phyloP scores from a whole-genome alignment of 768 basidiomycete genomes.

The Lactifluus rugatus region DNA sequence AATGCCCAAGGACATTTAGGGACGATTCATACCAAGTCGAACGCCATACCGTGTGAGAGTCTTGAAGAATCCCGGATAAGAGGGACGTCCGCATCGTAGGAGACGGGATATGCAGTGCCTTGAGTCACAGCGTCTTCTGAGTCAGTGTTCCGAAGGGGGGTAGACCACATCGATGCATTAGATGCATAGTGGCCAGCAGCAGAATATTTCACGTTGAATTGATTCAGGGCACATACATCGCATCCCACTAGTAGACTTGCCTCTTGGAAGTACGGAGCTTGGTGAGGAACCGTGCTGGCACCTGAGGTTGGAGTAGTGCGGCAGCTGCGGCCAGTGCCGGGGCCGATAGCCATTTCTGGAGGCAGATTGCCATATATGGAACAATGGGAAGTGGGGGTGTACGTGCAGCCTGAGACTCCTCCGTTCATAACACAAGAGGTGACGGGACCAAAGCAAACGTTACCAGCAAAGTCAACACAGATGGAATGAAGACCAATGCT shows the following conservation, averaged over 20 bases:
- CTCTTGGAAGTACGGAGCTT: not conserved
- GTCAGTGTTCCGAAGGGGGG: not conserved
- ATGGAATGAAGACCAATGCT: not conserved
- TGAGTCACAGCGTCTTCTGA: not conserved
- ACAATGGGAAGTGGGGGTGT: not conserved
- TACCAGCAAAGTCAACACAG: not conserved
- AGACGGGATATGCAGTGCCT: not conserved
- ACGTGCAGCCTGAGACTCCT: too few relatives aligned
- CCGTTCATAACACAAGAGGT: not conserved
- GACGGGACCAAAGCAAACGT: not conserved
- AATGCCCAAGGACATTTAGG: not conserved
- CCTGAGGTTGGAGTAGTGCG: not conserved
- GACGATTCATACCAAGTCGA: not conserved
- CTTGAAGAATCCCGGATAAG: not conserved
- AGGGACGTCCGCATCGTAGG: not conserved
- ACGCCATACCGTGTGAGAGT: not conserved
- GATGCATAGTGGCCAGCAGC: not conserved
- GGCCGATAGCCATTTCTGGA: not conserved
- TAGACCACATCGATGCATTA: not conserved
- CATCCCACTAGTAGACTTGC: not conserved
- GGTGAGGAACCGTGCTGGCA: not conserved
- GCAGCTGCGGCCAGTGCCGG: too few relatives aligned
- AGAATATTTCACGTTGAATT: not conserved
- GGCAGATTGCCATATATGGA: not conserved
- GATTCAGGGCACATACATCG: not conserved